Percentiles rank a stretch among this genome's conserved stretches.
Evolutionary conservation across 148 eudicot genomes (phyloP).

Genomic region (Nepenthes gracilis): DNA sequence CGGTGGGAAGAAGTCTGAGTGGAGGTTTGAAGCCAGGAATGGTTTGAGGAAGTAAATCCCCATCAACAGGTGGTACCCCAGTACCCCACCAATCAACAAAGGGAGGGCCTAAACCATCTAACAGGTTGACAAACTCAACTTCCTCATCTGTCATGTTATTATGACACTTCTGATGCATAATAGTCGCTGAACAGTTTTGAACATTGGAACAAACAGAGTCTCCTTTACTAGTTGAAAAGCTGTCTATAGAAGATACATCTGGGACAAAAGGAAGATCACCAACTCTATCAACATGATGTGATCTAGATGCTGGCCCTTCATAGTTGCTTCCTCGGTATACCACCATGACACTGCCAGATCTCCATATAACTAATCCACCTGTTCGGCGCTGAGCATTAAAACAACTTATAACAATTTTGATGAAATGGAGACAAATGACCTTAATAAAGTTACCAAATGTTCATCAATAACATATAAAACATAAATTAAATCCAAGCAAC

Average conservation of each 20-base stretch:
- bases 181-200: conserved; percentile 18
- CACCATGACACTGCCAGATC: conserved; percentile 98
- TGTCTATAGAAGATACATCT: conserved; percentile 34
- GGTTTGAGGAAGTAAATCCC: conserved; percentile 82
- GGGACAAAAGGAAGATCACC: conserved; percentile 34
- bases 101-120: conserved; percentile 90
- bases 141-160: conserved; percentile 63
- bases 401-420: not conserved
- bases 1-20: conserved; percentile 80
- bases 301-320: conserved; percentile 50
- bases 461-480: too few species aligned
- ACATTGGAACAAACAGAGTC: conserved; percentile 14
- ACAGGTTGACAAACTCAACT: conserved; percentile 50
- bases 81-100: conserved; percentile 99
- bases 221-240: conserved; percentile 8
- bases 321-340: conserved; percentile 82
- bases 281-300: conserved; percentile 20
- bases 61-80: conserved; percentile 90
- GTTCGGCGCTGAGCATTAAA: conserved; percentile 68
- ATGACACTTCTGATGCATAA: conserved; percentile 14
- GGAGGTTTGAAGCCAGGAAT: conserved; percentile 83
- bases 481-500: too few species aligned
- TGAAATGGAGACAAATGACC: too few species aligned
- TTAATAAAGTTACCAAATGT: too few species aligned
- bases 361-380: conserved; percentile 86